Evolutionary conservation across 345 rosid genomes (phyloP).

Genomic region (Carallia brachiata): DNA sequence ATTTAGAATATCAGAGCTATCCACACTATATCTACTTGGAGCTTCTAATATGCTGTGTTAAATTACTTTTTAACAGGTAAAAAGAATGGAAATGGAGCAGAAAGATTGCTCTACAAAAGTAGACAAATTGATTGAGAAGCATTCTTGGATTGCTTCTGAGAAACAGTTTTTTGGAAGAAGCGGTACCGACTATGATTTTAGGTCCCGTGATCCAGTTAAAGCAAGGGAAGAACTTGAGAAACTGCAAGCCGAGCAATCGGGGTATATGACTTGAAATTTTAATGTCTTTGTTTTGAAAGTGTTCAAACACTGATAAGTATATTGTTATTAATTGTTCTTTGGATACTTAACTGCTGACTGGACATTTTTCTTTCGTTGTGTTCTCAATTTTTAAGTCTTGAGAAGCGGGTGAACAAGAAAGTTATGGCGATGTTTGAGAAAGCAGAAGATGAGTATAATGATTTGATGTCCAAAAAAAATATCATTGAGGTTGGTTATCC

Average conservation of each 20-base stretch:
- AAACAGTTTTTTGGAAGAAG: slow-evolving; percentile 88
- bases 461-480: slow-evolving; percentile 76
- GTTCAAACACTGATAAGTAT: slow-evolving; percentile 1
- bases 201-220: slow-evolving; percentile 59
- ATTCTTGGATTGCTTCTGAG: slow-evolving; percentile 93
- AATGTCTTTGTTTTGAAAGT: not conserved
- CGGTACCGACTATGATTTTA: slow-evolving; percentile 95
- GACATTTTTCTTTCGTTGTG: slow-evolving; percentile 6
- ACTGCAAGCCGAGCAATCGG: slow-evolving; percentile 83
- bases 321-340: not conserved
- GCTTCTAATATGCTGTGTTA: not conserved
- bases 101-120: slow-evolving; percentile 80
- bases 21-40: slow-evolving; percentile 1
- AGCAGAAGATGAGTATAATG: slow-evolving; percentile 95
- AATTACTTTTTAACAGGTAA: slow-evolving; percentile 41
- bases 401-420: slow-evolving; percentile 95
- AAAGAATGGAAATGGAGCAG: slow-evolving; percentile 85
- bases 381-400: slow-evolving; percentile 46
- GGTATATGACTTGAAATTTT: slow-evolving; percentile 39
- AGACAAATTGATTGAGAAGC: slow-evolving; percentile 86
- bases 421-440: slow-evolving; percentile 99
- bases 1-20: not conserved
- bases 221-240: slow-evolving; percentile 84
- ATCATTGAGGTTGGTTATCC: slow-evolving; percentile 73
- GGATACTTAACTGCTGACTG: slow-evolving; percentile 13